Evolutionary conservation across 2,329 filamentous ascomycete genomes (phyloP).

Genomic region (Fusarium sulawesiense): DNA sequence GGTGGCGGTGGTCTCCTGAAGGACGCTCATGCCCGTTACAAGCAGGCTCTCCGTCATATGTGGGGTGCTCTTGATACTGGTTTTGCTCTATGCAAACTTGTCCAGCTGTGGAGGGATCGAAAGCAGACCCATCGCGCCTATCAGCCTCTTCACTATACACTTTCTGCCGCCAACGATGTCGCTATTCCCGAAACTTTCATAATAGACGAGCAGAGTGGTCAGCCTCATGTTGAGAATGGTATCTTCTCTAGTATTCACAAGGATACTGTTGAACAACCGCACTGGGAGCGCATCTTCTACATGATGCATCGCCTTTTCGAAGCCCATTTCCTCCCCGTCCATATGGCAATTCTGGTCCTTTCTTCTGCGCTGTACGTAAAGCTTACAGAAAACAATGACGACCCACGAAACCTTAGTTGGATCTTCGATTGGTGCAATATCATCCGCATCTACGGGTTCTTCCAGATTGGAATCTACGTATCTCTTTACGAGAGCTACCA

Average conservation of each 20-base stretch:
- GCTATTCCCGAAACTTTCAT: constrained; percentile 62
- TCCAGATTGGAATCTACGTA: constrained; percentile 72
- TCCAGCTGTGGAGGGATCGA: constrained; percentile 68
- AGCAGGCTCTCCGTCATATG: constrained; percentile 79
- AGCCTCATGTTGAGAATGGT: constrained; percentile 57
- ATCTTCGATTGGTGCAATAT: constrained; percentile 70
- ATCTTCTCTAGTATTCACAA: constrained; percentile 67
- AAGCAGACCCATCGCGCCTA: constrained; percentile 67
- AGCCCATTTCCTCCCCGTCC: constrained; percentile 77
- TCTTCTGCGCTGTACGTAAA: constrained; percentile 70
- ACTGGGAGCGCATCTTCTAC: constrained; percentile 67
- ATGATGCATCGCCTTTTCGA: constrained; percentile 77
- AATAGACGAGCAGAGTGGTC: constrained; percentile 54
- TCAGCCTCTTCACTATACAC: constrained; percentile 64
- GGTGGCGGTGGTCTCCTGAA: constrained; percentile 65
- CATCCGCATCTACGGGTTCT: constrained; percentile 70
- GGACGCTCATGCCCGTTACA: constrained; percentile 74
- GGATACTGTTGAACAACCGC: constrained; percentile 61
- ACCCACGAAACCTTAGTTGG: constrained; percentile 66
- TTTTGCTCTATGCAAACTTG: constrained; percentile 68
- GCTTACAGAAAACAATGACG: constrained; percentile 61
- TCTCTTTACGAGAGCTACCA: constrained; percentile 77
- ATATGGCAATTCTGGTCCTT: constrained; percentile 73
- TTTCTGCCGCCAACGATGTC: constrained; percentile 58
- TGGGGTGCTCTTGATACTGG: constrained; percentile 79